These are phyloP conservation scores for Pecoramyces ruminantium DNA, from an alignment of 192 early-diverging fungal species.

Conservation along the genomic window DNA sequence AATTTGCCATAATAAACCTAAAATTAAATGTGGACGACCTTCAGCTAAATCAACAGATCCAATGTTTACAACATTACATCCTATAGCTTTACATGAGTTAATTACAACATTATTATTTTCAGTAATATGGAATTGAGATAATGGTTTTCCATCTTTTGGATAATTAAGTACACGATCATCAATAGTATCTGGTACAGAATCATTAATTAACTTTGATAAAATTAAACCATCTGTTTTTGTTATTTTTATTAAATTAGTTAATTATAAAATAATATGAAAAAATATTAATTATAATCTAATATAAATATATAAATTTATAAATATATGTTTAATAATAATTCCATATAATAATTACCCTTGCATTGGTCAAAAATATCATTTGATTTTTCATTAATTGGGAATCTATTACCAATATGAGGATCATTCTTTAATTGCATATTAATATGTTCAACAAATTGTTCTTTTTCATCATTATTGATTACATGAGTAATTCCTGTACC, in stretches of 20 bases:
- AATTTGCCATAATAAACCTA: constrained; percentile 98
- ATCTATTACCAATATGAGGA: constrained; percentile 58
- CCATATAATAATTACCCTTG: constrained; percentile 51
- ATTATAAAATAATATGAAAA: no score
- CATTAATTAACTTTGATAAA: constrained; percentile 95
- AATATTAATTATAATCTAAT: no score
- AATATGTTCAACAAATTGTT: constrained; percentile 88
- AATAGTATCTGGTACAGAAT: constrained; percentile 88
- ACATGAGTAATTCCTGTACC: constrained; percentile 83
- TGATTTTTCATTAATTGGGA: constrained; percentile 81
- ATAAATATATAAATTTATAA: constrained; percentile 3
- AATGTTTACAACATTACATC: constrained; percentile 95
- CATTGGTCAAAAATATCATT: constrained; percentile 97
- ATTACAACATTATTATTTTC: constrained; percentile 99
- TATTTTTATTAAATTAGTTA: no score
- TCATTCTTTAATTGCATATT: constrained; percentile 72
- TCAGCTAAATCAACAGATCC: constrained; percentile 92
- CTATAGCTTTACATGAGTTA: constrained; percentile 97
- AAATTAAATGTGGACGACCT: constrained; percentile 86
- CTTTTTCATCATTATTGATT: constrained; percentile 97
- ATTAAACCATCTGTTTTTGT: constrained; percentile 89
- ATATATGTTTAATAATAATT: no score
- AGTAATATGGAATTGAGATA: constrained; percentile 88
- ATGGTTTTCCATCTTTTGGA: constrained; percentile 41
- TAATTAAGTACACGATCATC: constrained; percentile 93